Percentiles rank a stretch among this genome's conserved stretches.
Conservation (phyloP, 768 basidiomycete species). For the Psilocybe cyanescens region DNA sequence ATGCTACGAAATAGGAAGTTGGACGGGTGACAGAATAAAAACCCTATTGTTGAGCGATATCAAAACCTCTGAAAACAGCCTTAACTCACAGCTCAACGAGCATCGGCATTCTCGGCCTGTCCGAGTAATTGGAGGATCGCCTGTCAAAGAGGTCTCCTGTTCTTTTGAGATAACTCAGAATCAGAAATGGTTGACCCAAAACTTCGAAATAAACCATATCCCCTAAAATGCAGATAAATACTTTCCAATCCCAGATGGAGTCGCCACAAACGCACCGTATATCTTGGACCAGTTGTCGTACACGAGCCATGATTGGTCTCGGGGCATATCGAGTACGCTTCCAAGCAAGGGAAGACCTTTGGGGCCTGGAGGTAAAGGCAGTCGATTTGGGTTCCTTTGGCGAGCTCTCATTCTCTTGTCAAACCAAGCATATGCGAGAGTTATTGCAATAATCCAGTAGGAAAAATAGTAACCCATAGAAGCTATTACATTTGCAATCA, state of each 20-base stretch:
- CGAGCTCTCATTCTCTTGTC: too few species aligned
- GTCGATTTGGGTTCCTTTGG: too few species aligned
- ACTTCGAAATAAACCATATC: conserved; percentile 56
- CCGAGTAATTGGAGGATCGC: conserved; percentile 56
- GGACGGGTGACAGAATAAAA: background rate
- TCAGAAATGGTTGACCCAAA: conserved; percentile 35
- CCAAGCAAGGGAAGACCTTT: conserved; percentile 32
- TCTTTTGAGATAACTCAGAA: conserved; percentile 32
- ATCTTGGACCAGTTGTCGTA: conserved; percentile 33
- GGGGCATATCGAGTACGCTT: conserved; percentile 30
- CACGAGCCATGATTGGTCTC: conserved; percentile 29
- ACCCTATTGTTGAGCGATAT: too few species aligned
- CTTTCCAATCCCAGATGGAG: background rate
- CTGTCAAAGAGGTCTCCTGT: conserved; percentile 58
- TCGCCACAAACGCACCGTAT: conserved; percentile 26
- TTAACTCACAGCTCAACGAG: conserved; percentile 47
- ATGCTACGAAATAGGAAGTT: conserved; percentile 13
- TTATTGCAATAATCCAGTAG: too few species aligned
- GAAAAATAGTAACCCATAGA: too few species aligned
- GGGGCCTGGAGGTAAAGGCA: conserved; percentile 31
- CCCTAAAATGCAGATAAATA: conserved; percentile 32
- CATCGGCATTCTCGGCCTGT: conserved; percentile 49
- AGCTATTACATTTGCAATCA: too few species aligned
- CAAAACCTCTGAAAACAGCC: too few species aligned
- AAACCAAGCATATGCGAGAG: too few species aligned